Base-by-base conservation (phyloP, 2,329 filamentous ascomycete species). In the Fusarium sulawesiense region DNA sequence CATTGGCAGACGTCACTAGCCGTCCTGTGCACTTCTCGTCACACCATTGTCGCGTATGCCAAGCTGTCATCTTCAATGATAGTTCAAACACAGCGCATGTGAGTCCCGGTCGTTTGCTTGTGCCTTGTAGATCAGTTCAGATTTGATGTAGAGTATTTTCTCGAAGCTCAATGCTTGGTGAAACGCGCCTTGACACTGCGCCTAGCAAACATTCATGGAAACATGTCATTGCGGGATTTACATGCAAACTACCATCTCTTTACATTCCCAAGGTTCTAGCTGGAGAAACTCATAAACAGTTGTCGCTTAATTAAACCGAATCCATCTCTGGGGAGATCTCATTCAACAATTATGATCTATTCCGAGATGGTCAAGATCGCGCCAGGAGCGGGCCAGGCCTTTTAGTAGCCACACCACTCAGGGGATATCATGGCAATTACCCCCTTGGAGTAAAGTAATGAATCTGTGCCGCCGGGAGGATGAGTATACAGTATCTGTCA, bases 341-440 rank as follows among this genome's bases (percentile, higher is more conserved):
- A 54, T 50, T 46, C 57, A 46, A 50, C 37, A 32, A 20, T 37
- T 32, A 46, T 45, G 42, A 44, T 32, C 57, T 37, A 48, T 51
- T 37, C 34, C 23, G 18, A 20, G 10, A 23, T 47, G 45, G n/a
- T 50, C 29, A 23, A 60, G 48, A 68, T 68, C 63, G 58, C n/a
- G 49, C 67, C 34, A 63, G 53, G 60, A 27, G 58, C 47, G 61
- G 64, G 64, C 56, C 49, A 60, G 64, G 56, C 49, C 66, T 50
- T 10, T 37, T 37, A 40, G 60, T 57, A 64, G 72, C 72, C 70
- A 73, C 72, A 71, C 66, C 63, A 56, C 54, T 75, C 70, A 72
- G 70, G 70, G 72, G 71, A 63, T 54, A 30, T 59, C 41, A 29
- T 29, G 25, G 25, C 23, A 53, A 53, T 29, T 53, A 41, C 49